phyloP scores from a whole-genome alignment of 768 basidiomycete genomes.

The Suillus plorans region DNA sequence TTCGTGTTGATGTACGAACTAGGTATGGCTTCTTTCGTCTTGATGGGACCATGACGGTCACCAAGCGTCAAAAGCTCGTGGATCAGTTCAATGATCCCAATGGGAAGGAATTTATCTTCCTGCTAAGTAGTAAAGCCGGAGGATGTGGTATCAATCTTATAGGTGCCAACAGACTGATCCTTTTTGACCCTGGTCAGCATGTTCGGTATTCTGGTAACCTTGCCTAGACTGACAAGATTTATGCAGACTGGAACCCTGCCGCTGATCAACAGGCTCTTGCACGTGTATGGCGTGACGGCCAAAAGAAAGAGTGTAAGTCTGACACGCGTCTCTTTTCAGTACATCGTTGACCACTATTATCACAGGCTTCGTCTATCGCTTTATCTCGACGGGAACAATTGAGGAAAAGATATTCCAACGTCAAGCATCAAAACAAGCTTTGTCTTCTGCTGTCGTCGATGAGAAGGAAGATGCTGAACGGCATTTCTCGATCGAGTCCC shows the following conservation, averaged over 20 bases:
- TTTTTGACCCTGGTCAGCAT: slow-evolving; percentile 85
- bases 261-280: slow-evolving; percentile 98
- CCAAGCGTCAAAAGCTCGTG: slow-evolving; percentile 91
- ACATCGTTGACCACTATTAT: not conserved
- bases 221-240: not conserved
- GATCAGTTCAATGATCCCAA: slow-evolving; percentile 94
- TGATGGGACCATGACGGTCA: slow-evolving; percentile 93
- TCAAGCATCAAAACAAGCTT: slow-evolving; percentile 93
- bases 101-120: slow-evolving; percentile 91
- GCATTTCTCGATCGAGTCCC: slow-evolving; percentile 87
- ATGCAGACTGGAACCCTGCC: slow-evolving; percentile 95
- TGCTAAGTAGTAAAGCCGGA: slow-evolving; percentile 93
- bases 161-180: slow-evolving; percentile 91
- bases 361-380: slow-evolving; percentile 95
- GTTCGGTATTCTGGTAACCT: not conserved
- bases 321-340: not conserved
- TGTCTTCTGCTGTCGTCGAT: slow-evolving; percentile 98
- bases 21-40: slow-evolving; percentile 90
- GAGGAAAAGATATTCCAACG: slow-evolving; percentile 99
- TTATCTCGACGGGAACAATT: slow-evolving; percentile 95
- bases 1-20: not conserved
- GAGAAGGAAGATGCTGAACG: slow-evolving; percentile 95
- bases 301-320: slow-evolving; percentile 95
- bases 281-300: slow-evolving; percentile 98
- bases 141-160: slow-evolving; percentile 98